These are phyloP conservation scores for Fusarium sarcochroum DNA, from an alignment of 2,329 filamentous ascomycete genomes.

Conservation along the genomic window DNA sequence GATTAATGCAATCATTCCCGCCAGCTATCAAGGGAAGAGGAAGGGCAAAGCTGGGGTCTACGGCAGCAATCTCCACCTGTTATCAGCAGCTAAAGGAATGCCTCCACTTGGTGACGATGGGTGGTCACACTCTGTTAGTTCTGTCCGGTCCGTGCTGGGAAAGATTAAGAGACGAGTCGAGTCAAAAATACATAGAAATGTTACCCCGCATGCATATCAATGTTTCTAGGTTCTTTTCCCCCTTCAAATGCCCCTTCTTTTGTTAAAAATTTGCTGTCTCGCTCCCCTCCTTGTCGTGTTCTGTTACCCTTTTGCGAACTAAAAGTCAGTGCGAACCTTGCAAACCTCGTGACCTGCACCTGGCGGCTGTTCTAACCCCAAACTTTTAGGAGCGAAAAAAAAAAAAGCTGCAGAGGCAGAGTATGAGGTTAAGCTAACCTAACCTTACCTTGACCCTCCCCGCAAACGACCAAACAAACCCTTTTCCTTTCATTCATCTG, in stretches of 20 bases:
- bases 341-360: slow-evolving; percentile 8
- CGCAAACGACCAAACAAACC: slow-evolving; percentile 9
- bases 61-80: neutral
- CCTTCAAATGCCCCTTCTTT: rapidly evolving
- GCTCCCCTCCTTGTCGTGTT: neutral
- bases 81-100: slow-evolving; percentile 12
- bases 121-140: neutral
- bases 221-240: neutral
- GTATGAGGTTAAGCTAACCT: slow-evolving; percentile 6
- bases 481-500: neutral
- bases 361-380: slow-evolving; percentile 16
- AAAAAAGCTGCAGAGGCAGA: neutral
- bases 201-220: neutral
- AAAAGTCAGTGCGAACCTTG: neutral
- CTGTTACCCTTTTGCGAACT: neutral
- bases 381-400: neutral
- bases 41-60: neutral
- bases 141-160: no score
- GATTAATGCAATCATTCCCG: slow-evolving; percentile 1
- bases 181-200: neutral
- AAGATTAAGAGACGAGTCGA: no score
- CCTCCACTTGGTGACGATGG: neutral
- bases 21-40: neutral
- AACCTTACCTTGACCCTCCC: slow-evolving; percentile 7
- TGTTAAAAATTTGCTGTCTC: neutral